Percentiles rank a stretch among this genome's conserved stretches.
Evolutionary conservation across 2,329 filamentous ascomycete species (phyloP).

Genomic region (Xylaria hypoxylon): DNA sequence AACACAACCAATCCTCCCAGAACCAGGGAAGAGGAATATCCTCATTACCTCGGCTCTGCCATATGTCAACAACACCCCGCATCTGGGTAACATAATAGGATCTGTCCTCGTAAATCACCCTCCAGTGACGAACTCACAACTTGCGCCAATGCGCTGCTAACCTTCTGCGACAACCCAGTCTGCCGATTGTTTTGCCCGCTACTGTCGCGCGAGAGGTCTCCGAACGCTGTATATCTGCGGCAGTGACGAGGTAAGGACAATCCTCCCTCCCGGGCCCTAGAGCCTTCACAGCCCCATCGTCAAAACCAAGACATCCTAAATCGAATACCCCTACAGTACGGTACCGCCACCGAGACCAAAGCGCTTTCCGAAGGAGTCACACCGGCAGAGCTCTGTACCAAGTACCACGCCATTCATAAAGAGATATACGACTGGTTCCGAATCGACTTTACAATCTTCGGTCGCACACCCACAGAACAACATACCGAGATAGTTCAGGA

Average conservation of each 20-base stretch:
- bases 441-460: constrained; percentile 92
- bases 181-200: constrained; percentile 87
- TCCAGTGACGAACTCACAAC: neutral
- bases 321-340: constrained; percentile 66
- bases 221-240: constrained; percentile 89
- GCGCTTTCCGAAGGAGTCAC: constrained; percentile 88
- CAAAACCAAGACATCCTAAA: constrained; percentile 4
- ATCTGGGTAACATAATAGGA: constrained; percentile 89
- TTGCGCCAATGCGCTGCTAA: constrained; percentile 18
- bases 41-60: constrained; percentile 72
- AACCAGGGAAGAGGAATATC: constrained; percentile 83
- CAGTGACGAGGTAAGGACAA: constrained; percentile 72
- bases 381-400: constrained; percentile 86
- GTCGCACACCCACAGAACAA: constrained; percentile 86
- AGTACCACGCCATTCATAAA: constrained; percentile 91
- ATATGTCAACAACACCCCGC: constrained; percentile 73
- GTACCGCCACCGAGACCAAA: constrained; percentile 95
- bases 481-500: constrained; percentile 94
- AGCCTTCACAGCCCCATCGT: neutral
- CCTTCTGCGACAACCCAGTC: constrained; percentile 20
- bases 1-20: constrained; percentile 65
- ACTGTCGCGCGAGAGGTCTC: constrained; percentile 81
- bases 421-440: constrained; percentile 74
- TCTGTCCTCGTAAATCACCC: constrained; percentile 69
- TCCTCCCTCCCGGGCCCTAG: too few species aligned